Conservation (phyloP, 129 eudicot genomes). For the Artemisia argyi region DNA sequence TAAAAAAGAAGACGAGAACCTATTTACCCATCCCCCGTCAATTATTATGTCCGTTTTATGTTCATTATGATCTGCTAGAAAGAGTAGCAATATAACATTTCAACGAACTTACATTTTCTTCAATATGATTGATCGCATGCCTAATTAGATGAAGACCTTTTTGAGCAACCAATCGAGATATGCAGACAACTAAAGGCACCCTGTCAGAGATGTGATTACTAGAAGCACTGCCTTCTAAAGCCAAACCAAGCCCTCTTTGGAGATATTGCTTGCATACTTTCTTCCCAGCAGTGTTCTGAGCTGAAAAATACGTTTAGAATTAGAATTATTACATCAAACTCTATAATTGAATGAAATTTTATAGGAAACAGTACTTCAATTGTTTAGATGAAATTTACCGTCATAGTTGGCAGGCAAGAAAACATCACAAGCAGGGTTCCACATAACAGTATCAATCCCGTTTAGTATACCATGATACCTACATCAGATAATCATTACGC, state of each 20-base stretch:
- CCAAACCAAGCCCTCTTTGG: constrained; percentile 77
- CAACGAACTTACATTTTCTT: constrained; percentile 55
- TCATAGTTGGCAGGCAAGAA: constrained; percentile 73
- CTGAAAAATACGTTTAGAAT: constrained; percentile 36
- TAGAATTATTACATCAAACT: constrained; percentile 1
- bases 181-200: constrained; percentile 83
- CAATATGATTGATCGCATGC: constrained; percentile 64
- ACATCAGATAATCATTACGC: constrained; percentile 15
- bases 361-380: background rate
- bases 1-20: background rate
- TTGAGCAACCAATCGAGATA: constrained; percentile 85
- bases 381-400: constrained; percentile 43
- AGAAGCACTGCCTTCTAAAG: constrained; percentile 25
- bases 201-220: constrained; percentile 21
- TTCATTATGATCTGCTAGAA: background rate
- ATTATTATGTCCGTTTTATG: background rate
- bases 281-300: constrained; percentile 54
- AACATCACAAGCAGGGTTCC: constrained; percentile 77
- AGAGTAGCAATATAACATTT: constrained; percentile 16
- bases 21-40: background rate
- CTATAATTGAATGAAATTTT: background rate
- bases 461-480: constrained; percentile 78
- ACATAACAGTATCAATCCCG: constrained; percentile 80
- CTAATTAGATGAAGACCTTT: constrained; percentile 90
- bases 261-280: constrained; percentile 68